phyloP scores from a whole-genome alignment of 2,329 filamentous ascomycete species.

The Nemania serpens region DNA sequence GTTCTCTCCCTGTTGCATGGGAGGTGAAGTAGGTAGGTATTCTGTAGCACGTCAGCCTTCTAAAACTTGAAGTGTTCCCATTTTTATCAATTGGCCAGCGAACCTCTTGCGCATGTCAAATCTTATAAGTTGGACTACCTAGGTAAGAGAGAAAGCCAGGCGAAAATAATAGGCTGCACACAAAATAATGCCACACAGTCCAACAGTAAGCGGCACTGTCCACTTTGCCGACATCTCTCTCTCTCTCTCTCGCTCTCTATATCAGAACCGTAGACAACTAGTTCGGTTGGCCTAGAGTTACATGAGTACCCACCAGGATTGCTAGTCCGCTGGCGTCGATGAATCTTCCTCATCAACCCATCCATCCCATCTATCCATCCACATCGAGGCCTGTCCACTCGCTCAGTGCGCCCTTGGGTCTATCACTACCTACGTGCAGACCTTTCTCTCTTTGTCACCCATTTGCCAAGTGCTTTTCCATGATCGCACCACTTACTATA shows the following conservation, averaged over 20 bases:
- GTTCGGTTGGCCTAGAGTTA: conserved; percentile 27
- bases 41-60: not conserved
- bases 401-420: not conserved
- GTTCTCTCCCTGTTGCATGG: not conserved
- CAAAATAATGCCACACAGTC: conserved; percentile 1
- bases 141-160: not conserved
- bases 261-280: conserved; percentile 22
- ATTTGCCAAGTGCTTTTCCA: not conserved
- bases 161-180: not conserved
- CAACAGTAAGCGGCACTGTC: conserved; percentile 15
- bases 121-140: not conserved
- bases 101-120: not conserved
- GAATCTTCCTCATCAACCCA: conserved; percentile 26
- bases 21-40: not conserved
- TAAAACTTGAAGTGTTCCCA: not conserved
- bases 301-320: conserved; percentile 29
- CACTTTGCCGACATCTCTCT: conserved; percentile 14
- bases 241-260: conserved; percentile 13
- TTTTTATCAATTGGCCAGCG: not conserved
- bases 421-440: conserved; percentile 5
- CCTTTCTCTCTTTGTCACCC: conserved; percentile 2
- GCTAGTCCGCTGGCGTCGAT: conserved; percentile 26
- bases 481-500: not conserved
- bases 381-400: conserved; percentile 5
- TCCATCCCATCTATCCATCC: conserved; percentile 18